A percentile compares a stretch with the other conserved stretches of the same genome.
Conservation (phyloP, 2,329 filamentous ascomycete species). For the Tolypocladium endophyticum region DNA sequence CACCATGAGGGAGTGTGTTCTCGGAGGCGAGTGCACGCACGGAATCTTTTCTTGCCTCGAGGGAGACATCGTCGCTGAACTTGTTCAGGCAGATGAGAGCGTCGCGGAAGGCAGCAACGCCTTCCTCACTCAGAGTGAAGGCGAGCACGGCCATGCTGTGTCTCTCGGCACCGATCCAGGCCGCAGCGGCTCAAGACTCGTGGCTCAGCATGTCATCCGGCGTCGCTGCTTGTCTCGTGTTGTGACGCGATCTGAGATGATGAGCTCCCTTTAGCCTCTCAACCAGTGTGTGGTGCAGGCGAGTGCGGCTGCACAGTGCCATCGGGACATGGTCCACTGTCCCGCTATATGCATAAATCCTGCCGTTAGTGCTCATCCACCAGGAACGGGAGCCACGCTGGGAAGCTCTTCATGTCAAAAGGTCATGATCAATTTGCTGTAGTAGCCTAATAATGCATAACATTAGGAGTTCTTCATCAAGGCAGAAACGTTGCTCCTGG, state of each 20-base stretch:
- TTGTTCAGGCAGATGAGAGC: constrained; percentile 64
- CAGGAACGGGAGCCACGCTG: too few species aligned
- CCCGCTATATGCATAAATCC: not conserved
- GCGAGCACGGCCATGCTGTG: constrained; percentile 49
- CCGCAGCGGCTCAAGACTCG: not conserved
- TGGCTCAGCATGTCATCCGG: not conserved
- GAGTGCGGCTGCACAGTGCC: not conserved
- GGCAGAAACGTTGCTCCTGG: not conserved
- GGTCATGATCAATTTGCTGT: not conserved
- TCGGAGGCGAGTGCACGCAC: constrained; percentile 25
- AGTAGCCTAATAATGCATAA: not conserved
- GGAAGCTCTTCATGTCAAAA: not conserved
- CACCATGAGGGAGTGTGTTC: too few species aligned
- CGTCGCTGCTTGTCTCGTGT: not conserved
- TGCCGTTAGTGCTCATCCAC: not conserved
- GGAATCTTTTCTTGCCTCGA: constrained; percentile 61
- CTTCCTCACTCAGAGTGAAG: constrained; percentile 66
- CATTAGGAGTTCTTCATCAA: not conserved
- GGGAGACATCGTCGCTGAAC: constrained; percentile 68
- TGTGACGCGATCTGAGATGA: not conserved
- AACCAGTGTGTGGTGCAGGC: not conserved
- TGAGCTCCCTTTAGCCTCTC: not conserved
- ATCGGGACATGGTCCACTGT: not conserved
- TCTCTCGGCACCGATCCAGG: not conserved
- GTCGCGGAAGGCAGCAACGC: constrained; percentile 60